Base-by-base conservation (phyloP, 768 basidiomycete genomes). In the Cystobasidiopsis lactophilus region DNA sequence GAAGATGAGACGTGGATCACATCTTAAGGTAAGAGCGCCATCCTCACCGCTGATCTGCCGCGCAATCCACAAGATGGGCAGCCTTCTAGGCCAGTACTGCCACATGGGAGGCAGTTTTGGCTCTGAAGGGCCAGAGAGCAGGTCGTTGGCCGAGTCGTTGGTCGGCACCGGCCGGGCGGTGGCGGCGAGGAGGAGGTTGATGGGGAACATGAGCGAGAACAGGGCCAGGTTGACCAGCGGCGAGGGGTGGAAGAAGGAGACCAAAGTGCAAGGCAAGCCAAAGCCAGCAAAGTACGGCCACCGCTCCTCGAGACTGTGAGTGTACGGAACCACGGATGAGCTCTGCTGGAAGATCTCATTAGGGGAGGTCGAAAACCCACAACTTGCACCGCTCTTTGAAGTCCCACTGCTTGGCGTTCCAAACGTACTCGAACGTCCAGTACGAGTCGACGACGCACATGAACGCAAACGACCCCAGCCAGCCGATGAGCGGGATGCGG, bases 361-460 rank as follows among this genome's bases (percentile, higher is more conserved):
- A 9, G n/a, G n/a, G n/a, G n/a, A n/a, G n/a, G n/a, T n/a, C n/a
- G 18, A 26, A 4, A 7, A 27, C 45, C 29, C 30, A 47, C 45
- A 47, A 47, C 29, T 29, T 23, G 37, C 40, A 24, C 51, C 55
- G 7, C 43, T 51, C 50, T 37, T 52, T 4, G 54, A 43, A 50
- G 52, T 33, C 29, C 30, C 48, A 33, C 30, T 13, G 14, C 19
- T 31, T 23, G n/a, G 14, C 19, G n/a, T 35, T 23, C 19, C 48
- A 33, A n/a, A 37, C 48, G 13, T 50, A 38, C 18, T 50, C 48
- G 24, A 50, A 50, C 18, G 29, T 35, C 13, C 35, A 85, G 64
- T 83, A 85, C 83, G 84, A 72, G 65, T 86, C 78, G 40, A 85
- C 71, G 82, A 84, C 85, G 61, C 82, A 84, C 55, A 84, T 66